A percentile compares a stretch with the other conserved stretches of the same genome.
Conservation (phyloP, 2,329 filamentous ascomycete genomes). For the Trichoderma koningiopsis region DNA sequence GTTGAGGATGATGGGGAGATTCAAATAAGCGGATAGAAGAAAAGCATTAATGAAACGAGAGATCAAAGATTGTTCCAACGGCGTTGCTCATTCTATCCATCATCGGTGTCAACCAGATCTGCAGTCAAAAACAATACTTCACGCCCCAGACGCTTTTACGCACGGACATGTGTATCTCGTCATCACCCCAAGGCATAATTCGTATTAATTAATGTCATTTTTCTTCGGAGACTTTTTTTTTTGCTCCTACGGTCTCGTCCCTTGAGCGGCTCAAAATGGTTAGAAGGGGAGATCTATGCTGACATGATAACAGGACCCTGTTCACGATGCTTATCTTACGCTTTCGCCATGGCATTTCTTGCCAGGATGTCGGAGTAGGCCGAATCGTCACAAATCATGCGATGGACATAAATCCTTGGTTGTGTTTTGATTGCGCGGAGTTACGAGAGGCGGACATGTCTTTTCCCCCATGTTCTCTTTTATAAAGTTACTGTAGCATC, state of each 20-base stretch:
- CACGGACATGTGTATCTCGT: not conserved
- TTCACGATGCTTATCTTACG: slow-evolving; percentile 18
- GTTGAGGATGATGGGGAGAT: not conserved
- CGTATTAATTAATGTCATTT: not conserved
- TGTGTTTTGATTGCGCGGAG: not conserved
- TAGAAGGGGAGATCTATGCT: slow-evolving; percentile 13
- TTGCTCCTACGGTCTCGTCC: not conserved
- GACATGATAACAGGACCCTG: not conserved
- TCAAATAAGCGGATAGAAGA: not conserved
- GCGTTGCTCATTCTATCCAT: not conserved
- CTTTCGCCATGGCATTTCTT: not conserved
- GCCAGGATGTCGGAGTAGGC: slow-evolving; percentile 5
- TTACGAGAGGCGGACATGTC: no score
- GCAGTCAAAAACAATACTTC: not conserved
- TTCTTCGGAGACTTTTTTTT: not conserved
- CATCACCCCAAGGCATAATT: not conserved
- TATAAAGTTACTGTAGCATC: not conserved
- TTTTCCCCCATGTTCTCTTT: not conserved
- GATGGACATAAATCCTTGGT: not conserved
- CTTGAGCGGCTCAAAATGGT: not conserved
- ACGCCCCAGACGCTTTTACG: not conserved
- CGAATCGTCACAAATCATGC: slow-evolving; percentile 9
- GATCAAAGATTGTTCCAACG: not conserved
- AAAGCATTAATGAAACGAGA: not conserved
- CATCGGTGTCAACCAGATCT: not conserved